Percentiles rank a stretch among this genome's conserved stretches.
Evolutionary conservation across 306 rosid genomes (phyloP).

Genomic region (Cucumis cinereus): DNA sequence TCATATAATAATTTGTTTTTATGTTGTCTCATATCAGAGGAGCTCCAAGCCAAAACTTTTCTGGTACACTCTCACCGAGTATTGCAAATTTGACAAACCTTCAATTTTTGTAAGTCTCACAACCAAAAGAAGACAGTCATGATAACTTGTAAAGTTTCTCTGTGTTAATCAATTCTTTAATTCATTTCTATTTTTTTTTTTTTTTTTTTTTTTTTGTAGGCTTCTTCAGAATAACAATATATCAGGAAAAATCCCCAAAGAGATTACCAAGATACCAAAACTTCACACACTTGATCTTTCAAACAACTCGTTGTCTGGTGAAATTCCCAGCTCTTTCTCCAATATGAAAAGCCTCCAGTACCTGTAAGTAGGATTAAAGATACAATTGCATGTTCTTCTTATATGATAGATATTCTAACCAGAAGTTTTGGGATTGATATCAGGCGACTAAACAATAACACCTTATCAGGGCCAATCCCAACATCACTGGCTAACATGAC

Average conservation of each 20-base stretch:
- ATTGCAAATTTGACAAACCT: constrained; percentile 75
- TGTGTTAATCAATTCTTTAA: neutral
- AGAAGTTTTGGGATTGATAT: constrained; percentile 9
- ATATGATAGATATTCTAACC: constrained; percentile 2
- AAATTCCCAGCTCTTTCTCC: constrained; percentile 58
- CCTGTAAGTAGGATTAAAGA: constrained; percentile 41
- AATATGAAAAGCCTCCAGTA: constrained; percentile 58
- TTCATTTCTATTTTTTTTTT: neutral
- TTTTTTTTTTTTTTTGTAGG: constrained; percentile 34
- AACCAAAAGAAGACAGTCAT: neutral
- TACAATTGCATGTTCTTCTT: neutral
- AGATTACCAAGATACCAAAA: constrained; percentile 60
- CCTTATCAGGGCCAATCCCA: constrained; percentile 64
- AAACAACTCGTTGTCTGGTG: constrained; percentile 49
- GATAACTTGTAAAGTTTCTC: neutral
- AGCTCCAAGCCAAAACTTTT: constrained; percentile 66
- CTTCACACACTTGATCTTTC: constrained; percentile 85
- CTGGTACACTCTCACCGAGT: constrained; percentile 77
- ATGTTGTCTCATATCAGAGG: constrained; percentile 35
- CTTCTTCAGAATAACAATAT: constrained; percentile 62
- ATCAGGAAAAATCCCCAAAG: constrained; percentile 63
- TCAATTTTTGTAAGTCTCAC: constrained; percentile 45
- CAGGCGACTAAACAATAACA: constrained; percentile 85
- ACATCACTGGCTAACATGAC: constrained; percentile 61
- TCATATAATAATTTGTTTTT: neutral